Evolutionary conservation across 2,329 filamentous ascomycete genomes (phyloP).

Genomic region (Trichoderma gracile): DNA sequence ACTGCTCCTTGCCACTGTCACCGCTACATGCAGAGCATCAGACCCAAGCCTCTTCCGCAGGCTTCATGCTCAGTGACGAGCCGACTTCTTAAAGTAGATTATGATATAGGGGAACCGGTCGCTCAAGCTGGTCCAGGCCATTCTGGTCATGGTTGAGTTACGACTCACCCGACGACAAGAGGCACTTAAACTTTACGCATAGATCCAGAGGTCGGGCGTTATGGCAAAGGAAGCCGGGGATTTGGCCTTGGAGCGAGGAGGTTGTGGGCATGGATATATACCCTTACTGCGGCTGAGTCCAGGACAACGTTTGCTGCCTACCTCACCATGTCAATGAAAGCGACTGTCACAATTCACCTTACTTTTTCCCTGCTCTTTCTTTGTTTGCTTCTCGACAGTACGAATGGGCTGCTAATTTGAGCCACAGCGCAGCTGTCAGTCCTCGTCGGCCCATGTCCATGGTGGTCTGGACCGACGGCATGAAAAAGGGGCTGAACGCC

Average conservation of each 20-base stretch:
- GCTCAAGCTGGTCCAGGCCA: neutral
- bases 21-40: slow-evolving; percentile 1
- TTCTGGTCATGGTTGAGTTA: slow-evolving; percentile 2
- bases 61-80: neutral
- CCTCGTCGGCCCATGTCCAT: neutral
- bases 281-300: neutral
- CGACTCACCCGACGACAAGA: neutral
- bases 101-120: neutral
- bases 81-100: neutral
- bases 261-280: neutral
- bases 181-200: neutral
- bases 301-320: neutral
- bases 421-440: neutral
- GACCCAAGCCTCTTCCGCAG: neutral
- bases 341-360: neutral
- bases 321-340: slow-evolving; percentile 1
- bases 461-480: neutral
- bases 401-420: neutral
- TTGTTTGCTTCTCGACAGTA: neutral
- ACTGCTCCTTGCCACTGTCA: neutral
- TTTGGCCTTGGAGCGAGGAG: slow-evolving; percentile 9
- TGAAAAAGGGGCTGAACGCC: neutral
- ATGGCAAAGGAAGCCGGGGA: neutral
- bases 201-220: neutral
- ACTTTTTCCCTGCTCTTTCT: neutral